Conservation (phyloP, 2,329 filamentous ascomycete species). For the Fonsecaea monophora region DNA sequence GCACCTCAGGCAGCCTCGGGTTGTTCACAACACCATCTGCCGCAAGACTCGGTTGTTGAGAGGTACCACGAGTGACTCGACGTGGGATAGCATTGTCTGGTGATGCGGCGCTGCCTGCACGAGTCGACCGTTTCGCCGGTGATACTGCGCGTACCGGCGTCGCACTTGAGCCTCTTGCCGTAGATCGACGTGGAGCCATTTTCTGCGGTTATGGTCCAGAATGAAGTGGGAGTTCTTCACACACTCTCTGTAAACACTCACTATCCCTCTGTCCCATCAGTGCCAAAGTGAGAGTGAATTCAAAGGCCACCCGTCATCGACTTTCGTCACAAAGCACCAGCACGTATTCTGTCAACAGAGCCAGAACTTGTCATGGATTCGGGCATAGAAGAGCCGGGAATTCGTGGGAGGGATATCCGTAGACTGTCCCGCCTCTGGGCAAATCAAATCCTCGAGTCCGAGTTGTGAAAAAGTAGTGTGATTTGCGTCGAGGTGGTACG, state of each 20-base stretch:
- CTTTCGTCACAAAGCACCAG: neutral
- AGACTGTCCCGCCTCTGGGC: neutral
- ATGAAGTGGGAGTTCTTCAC: neutral
- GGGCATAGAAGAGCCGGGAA: neutral
- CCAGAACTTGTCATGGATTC: neutral
- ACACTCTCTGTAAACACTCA: neutral
- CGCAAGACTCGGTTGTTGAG: constrained; percentile 29
- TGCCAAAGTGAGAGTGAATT: neutral
- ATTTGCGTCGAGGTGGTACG: neutral
- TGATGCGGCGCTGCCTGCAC: constrained; percentile 25
- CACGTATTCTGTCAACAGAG: neutral
- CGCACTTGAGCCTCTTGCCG: constrained; percentile 29
- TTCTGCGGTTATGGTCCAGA: neutral
- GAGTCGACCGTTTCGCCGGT: constrained; percentile 26
- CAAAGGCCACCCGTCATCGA: neutral
- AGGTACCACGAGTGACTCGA: constrained; percentile 30
- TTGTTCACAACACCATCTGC: constrained; percentile 36
- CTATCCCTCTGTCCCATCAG: constrained; percentile 1
- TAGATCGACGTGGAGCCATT: constrained; percentile 37
- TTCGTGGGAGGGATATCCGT: neutral
- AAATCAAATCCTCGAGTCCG: neutral
- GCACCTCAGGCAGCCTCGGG: constrained; percentile 47
- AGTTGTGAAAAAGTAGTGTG: neutral
- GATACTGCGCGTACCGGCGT: constrained; percentile 30
- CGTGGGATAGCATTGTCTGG: constrained; percentile 28